Base-by-base conservation (phyloP, 2,329 filamentous ascomycete species). In the Cladosporium sphaerospermum region DNA sequence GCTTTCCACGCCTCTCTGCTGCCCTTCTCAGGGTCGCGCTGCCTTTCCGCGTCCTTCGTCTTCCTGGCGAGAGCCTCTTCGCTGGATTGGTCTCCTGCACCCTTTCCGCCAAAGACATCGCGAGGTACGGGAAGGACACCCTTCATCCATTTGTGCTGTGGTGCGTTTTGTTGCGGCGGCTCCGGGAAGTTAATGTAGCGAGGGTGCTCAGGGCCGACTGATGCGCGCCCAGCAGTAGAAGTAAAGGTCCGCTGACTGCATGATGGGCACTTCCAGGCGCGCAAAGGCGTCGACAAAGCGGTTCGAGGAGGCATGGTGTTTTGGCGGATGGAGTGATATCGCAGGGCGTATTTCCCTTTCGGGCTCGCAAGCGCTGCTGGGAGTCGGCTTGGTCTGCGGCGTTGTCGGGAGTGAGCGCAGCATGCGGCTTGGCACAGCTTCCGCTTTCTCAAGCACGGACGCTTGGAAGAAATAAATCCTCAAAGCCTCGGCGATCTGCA, bases 101-200 rank as follows among this genome's bases (percentile, higher is more conserved):
- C 44, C 58, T 61, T 54, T 1, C 69, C 72, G 37, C 68, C 64
- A 73, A 97, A 96, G 59, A 97, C 73, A 53, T 88, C 79, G 58
- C 91, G 85, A 34, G 93, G 92, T 0, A 89, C 77, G 8, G 93
- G 93, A 0, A 99, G 79, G 54, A 85, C 82, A 61, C 93, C 93
- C 68, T 89, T 89, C 33, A 89, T 69, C 9, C 62, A 59, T 13
- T 71, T 73, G 55, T 74, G 74, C 48, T 68, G 64, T 3, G 74
- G 71, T 40, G 73, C 70, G n/a, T 81, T 78, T 47, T 85, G 82
- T 68, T 96, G 89, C n/a, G 83, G 79, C 45, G 87, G 80, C 61
- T 78, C 78, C 45, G 91, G 92, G 52, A 96, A 77, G 60, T 89
- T 83, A 72, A 97, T 87, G 75, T 87, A 97, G 59, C 81, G 80